Percentiles rank a stretch among this genome's conserved stretches.
Evolutionary conservation across 106 monocot species (phyloP).

Genomic region (Dioscorea dumetorum): DNA sequence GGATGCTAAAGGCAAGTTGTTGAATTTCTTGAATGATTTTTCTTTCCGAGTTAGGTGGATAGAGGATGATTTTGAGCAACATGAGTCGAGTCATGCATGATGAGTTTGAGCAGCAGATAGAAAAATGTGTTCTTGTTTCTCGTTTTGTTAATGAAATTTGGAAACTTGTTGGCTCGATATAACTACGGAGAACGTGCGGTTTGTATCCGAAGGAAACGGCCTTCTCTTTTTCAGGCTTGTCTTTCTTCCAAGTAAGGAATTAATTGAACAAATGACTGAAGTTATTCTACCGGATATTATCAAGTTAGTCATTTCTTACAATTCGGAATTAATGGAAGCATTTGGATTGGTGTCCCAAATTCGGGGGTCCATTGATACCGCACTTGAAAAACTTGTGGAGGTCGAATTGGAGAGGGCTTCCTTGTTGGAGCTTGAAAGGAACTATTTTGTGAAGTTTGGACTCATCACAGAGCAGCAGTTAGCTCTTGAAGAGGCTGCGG

Average conservation of each 20-base stretch:
- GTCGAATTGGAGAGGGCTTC: slow-evolving; percentile 74
- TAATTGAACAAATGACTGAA: slow-evolving; percentile 64
- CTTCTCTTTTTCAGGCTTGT: slow-evolving; percentile 53
- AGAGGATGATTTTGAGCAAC: slow-evolving; percentile 20
- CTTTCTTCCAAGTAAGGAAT: slow-evolving; percentile 31
- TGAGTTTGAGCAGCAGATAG: slow-evolving; percentile 81
- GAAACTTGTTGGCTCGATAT: slow-evolving; percentile 28
- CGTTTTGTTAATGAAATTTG: slow-evolving; percentile 58
- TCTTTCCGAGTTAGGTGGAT: slow-evolving; percentile 22
- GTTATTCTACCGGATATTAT: slow-evolving; percentile 75
- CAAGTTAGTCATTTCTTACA: slow-evolving; percentile 45
- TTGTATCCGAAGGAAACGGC: slow-evolving; percentile 32
- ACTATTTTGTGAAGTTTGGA: slow-evolving; percentile 73
- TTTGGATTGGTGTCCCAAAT: slow-evolving; percentile 89
- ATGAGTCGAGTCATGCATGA: slow-evolving; percentile 23
- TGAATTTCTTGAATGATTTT: slow-evolving; percentile 27
- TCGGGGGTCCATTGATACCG: slow-evolving; percentile 73
- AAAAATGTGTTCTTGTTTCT: slow-evolving; percentile 63
- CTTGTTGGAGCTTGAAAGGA: slow-evolving; percentile 74
- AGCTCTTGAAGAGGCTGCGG: slow-evolving; percentile 84
- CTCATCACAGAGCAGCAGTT: slow-evolving; percentile 69
- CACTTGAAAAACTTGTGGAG: slow-evolving; percentile 73
- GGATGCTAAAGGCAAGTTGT: slow-evolving; percentile 44
- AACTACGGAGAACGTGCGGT: slow-evolving; percentile 17
- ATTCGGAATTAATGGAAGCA: slow-evolving; percentile 84